Conservation (phyloP, 2,329 filamentous ascomycete species). For the Aureobasidium sp. region DNA sequence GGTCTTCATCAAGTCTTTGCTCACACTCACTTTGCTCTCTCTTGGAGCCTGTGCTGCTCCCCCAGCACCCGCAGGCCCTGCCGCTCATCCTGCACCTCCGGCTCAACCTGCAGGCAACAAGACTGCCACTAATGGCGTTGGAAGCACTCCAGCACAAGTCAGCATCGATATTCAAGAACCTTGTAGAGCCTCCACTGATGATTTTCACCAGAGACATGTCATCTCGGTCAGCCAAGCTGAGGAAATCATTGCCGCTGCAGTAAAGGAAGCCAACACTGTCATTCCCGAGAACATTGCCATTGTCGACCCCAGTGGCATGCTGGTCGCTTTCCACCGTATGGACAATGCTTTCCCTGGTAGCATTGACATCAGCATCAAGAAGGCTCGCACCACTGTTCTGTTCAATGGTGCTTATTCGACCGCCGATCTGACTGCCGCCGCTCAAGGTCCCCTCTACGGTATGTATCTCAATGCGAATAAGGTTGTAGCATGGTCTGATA, state of each 20-base stretch:
- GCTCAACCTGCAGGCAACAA: not conserved
- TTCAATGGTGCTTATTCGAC: constrained; percentile 25
- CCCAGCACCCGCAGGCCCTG: no score
- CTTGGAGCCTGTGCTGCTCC: not conserved
- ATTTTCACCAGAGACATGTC: constrained; percentile 22
- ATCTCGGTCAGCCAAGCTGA: constrained; percentile 23
- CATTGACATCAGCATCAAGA: constrained; percentile 26
- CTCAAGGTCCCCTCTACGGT: constrained; percentile 18
- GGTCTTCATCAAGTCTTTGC: constrained; percentile 4
- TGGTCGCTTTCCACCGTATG: constrained; percentile 28
- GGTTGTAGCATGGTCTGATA: not conserved
- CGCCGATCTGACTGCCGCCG: constrained; percentile 21
- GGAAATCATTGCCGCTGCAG: constrained; percentile 22
- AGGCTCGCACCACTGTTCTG: constrained; percentile 25
- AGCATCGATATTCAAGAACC: not conserved
- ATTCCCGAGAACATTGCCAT: constrained; percentile 26
- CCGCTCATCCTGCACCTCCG: no score
- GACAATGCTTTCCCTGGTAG: constrained; percentile 26
- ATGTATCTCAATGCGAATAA: no score
- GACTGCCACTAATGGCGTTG: constrained; percentile 12
- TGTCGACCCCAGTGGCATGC: constrained; percentile 23
- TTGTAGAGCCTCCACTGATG: not conserved
- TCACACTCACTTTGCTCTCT: not conserved
- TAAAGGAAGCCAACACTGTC: constrained; percentile 17
- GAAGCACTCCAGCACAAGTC: constrained; percentile 10